Percentiles rank a stretch among this genome's conserved stretches.
Evolutionary conservation across 225 moss, liverwort and hornwort species (phyloP).

Genomic region (Polytrichum formosum): DNA sequence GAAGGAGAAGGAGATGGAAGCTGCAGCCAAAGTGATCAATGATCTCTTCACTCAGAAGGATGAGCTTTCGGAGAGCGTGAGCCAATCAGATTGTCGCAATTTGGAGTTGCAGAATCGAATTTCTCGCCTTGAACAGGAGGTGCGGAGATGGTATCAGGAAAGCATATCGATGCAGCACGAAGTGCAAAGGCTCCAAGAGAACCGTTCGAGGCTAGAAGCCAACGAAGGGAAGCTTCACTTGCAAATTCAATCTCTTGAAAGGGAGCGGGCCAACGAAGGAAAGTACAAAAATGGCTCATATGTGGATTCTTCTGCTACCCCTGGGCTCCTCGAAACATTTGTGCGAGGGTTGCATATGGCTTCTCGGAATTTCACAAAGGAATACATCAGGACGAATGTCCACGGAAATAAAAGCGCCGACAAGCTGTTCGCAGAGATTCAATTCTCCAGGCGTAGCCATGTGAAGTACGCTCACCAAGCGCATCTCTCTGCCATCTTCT

Average conservation of each 20-base stretch:
- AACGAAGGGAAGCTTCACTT: neutral
- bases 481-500: neutral
- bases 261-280: neutral
- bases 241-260: neutral
- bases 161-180: neutral
- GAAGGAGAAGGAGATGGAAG: too few relatives aligned
- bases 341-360: neutral
- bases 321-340: slow-evolving; percentile 1
- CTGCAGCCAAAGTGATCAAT: neutral
- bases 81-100: neutral
- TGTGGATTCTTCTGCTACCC: slow-evolving; percentile 3
- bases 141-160: too few relatives aligned
- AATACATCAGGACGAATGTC: neutral
- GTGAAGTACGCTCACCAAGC: slow-evolving; percentile 4
- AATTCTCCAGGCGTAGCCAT: slow-evolving; percentile 1
- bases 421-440: neutral
- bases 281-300: neutral
- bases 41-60: neutral
- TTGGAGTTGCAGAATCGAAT: neutral
- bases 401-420: neutral
- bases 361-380: neutral
- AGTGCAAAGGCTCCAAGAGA: neutral
- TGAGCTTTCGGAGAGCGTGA: neutral
- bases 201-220: neutral
- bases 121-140: too few relatives aligned